A percentile compares a stretch with the other conserved stretches of the same genome.
These are phyloP conservation scores for Guadua angustifolia DNA, from an alignment of 176 grass and related monocot species.

Conservation along the genomic window DNA sequence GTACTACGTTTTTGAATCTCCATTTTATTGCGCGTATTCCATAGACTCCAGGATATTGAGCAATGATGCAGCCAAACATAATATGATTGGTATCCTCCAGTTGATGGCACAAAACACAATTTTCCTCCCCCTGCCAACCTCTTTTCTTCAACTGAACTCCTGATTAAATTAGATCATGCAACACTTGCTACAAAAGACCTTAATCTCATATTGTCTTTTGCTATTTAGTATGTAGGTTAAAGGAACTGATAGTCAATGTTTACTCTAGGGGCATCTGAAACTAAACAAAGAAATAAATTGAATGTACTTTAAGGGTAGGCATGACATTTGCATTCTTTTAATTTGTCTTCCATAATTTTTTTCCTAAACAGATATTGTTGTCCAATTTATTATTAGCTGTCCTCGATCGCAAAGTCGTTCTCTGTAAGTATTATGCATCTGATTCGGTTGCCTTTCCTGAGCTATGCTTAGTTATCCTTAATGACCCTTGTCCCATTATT, in stretches of 20 bases:
- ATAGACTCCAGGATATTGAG: no score
- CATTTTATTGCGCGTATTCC: no score
- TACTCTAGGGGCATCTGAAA: slow-evolving; percentile 31
- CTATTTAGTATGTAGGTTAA: background rate
- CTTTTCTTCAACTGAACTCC: no score
- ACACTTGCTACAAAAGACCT: no score
- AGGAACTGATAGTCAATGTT: background rate
- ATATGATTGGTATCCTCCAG: no score
- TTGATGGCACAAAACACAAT: no score
- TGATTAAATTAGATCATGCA: no score
- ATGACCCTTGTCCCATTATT: background rate
- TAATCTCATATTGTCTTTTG: background rate
- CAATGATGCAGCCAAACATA: no score
- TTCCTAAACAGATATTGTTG: slow-evolving; percentile 63
- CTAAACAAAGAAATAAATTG: background rate
- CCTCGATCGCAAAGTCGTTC: slow-evolving; percentile 58
- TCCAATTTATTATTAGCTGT: slow-evolving; percentile 88
- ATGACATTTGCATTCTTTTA: slow-evolving; percentile 1
- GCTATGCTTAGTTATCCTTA: background rate
- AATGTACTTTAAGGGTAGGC: slow-evolving; percentile 19
- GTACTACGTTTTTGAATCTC: no score
- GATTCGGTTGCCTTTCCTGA: slow-evolving; percentile 3
- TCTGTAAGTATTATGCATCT: slow-evolving; percentile 59
- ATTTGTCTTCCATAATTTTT: slow-evolving; percentile 31
- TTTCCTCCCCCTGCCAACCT: no score